A percentile compares a stretch with the other conserved stretches of the same genome.
phyloP scores from a whole-genome alignment of 257 asterid genomes.

The Nicotiana knightiana region DNA sequence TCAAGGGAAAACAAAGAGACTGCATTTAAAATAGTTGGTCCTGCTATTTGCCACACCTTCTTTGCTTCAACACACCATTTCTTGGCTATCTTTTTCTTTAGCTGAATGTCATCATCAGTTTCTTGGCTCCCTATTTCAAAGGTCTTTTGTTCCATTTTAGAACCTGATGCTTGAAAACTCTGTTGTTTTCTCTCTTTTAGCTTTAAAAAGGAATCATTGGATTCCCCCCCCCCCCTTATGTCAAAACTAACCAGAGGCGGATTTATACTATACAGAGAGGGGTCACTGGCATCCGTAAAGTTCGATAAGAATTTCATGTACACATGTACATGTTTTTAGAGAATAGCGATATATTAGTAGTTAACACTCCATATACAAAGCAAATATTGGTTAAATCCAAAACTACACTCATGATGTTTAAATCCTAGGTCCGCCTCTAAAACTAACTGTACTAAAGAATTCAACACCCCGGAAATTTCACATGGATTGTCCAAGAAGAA shows the following conservation, averaged over 20 bases:
- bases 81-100: background rate
- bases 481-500: background rate
- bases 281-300: no score
- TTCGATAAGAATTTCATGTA: no score
- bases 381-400: no score
- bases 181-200: background rate
- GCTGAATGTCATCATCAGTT: background rate
- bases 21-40: slow-evolving; percentile 28
- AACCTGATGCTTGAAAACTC: slow-evolving; percentile 1
- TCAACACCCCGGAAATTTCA: no score
- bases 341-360: no score
- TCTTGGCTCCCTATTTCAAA: slow-evolving; percentile 9
- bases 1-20: slow-evolving; percentile 27
- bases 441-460: background rate
- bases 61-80: slow-evolving; percentile 25
- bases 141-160: slow-evolving; percentile 7
- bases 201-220: background rate
- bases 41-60: slow-evolving; percentile 29
- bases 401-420: no score
- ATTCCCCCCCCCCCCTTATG: no score
- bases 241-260: background rate
- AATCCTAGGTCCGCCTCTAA: no score
- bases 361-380: no score
- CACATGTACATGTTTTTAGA: no score
- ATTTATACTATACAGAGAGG: no score